phyloP scores from a whole-genome alignment of 495 filamentous ascomycete species.

The Hypoxylon lienhwacheense region DNA sequence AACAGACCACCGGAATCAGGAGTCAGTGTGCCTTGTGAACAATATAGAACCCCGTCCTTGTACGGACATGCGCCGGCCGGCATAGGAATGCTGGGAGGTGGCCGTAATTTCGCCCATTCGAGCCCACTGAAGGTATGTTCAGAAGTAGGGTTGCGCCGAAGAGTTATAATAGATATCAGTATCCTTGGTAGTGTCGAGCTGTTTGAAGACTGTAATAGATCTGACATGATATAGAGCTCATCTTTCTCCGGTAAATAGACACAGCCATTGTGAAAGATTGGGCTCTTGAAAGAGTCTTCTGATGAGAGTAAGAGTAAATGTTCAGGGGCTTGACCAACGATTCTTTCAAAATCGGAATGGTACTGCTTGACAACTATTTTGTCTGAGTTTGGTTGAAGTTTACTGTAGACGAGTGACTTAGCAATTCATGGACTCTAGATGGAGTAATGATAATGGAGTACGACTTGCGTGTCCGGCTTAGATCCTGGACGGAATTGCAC shows the following conservation, averaged over 20 bases:
- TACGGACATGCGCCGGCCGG: constrained; percentile 52
- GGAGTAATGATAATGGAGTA: too few species aligned
- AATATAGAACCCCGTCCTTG: constrained; percentile 44
- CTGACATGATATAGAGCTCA: constrained; percentile 63
- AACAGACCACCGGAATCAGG: constrained; percentile 53
- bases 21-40: constrained; percentile 54
- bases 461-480: constrained; percentile 1
- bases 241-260: constrained; percentile 46
- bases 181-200: constrained; percentile 45
- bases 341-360: constrained; percentile 20
- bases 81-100: constrained; percentile 53
- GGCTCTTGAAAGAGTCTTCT: constrained; percentile 39
- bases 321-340: constrained; percentile 22
- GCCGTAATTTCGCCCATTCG: constrained; percentile 50
- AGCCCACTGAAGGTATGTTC: constrained; percentile 27
- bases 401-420: constrained; percentile 1
- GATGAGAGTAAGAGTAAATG: constrained; percentile 48
- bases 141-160: constrained; percentile 27
- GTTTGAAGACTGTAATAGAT: constrained; percentile 46
- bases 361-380: constrained; percentile 30
- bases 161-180: constrained; percentile 46
- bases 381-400: constrained; percentile 1
- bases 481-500: constrained; percentile 4
- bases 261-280: constrained; percentile 64
- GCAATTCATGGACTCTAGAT: background rate